Conservation (phyloP, 2,329 filamentous ascomycete species). For the Neopestalotiopsis clavispora region DNA sequence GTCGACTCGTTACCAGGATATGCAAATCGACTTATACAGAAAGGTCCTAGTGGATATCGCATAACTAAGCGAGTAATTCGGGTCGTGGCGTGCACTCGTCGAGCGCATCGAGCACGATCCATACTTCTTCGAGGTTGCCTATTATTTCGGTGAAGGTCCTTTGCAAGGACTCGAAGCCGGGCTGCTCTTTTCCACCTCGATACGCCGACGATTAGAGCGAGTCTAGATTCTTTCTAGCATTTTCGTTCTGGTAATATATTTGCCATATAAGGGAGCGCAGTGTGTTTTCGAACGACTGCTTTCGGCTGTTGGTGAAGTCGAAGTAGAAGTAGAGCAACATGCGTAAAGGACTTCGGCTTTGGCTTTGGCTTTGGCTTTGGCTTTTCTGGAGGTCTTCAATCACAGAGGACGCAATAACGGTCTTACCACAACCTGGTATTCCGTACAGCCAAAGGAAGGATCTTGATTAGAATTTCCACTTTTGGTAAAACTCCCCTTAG, state of each 20-base stretch:
- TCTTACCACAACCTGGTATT: conserved; percentile 48
- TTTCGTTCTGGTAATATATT: conserved; percentile 29
- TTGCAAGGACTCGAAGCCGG: conserved; percentile 29
- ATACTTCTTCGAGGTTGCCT: conserved; percentile 22
- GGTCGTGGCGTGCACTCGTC: conserved; percentile 30
- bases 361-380: neutral
- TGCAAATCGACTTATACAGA: too few relatives aligned
- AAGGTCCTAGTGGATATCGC: too few relatives aligned
- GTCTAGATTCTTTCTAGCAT: conserved; percentile 27
- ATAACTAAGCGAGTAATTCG: too few relatives aligned
- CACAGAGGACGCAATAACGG: conserved; percentile 42
- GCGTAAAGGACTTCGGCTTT: too few relatives aligned
- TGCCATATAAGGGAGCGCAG: conserved; percentile 43
- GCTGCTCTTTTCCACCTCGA: conserved; percentile 28
- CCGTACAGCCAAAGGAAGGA: conserved; percentile 44
- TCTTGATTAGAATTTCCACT: too few relatives aligned
- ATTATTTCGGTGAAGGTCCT: conserved; percentile 28
- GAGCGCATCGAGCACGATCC: conserved; percentile 34
- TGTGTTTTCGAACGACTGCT: conserved; percentile 39
- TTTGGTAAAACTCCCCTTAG: too few relatives aligned
- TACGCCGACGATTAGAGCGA: conserved; percentile 29
- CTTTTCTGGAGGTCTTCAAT: conserved; percentile 31
- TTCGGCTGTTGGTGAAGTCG: conserved; percentile 42
- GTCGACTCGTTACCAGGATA: too few relatives aligned
- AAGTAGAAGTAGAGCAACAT: conserved; percentile 42